A percentile compares a stretch with the other conserved stretches of the same genome.
These are phyloP conservation scores for Hyaloscypha bicolor DNA, from an alignment of 495 filamentous ascomycete genomes.

Conservation along the genomic window DNA sequence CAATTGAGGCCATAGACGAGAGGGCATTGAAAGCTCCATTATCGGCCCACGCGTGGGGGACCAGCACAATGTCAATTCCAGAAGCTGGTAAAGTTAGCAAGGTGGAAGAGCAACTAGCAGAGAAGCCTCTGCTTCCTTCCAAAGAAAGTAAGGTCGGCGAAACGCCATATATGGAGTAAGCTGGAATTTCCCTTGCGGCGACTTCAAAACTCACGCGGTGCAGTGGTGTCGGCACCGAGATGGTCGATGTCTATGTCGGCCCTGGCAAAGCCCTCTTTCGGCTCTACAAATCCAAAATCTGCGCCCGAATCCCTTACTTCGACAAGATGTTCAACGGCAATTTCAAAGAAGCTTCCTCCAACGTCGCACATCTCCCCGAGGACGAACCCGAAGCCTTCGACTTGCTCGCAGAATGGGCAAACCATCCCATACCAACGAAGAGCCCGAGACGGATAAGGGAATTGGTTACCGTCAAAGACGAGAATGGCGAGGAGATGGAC, in stretches of 20 bases:
- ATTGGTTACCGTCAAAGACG: neutral
- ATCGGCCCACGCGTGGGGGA: too few species aligned
- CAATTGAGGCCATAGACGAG: too few species aligned
- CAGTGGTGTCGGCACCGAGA: conserved; percentile 10
- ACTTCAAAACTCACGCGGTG: neutral
- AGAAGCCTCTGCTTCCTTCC: neutral
- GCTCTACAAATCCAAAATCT: conserved; percentile 27
- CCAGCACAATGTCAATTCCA: too few species aligned
- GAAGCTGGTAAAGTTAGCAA: too few species aligned
- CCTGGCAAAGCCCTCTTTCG: neutral
- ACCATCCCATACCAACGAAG: neutral
- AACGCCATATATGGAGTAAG: neutral
- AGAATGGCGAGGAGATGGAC: neutral
- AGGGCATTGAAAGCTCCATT: too few species aligned
- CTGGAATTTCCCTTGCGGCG: neutral
- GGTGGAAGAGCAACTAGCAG: too few species aligned
- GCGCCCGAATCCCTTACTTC: conserved; percentile 11
- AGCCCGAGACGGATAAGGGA: neutral
- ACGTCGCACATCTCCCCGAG: neutral
- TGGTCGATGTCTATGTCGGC: conserved; percentile 12
- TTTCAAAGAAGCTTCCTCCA: conserved; percentile 9
- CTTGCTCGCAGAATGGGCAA: neutral
- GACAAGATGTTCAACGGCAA: conserved; percentile 16
- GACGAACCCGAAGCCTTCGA: neutral
- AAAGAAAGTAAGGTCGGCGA: neutral